Base-by-base conservation (phyloP, 495 filamentous ascomycete genomes). In the Friedmanniomyces endolithicus region DNA sequence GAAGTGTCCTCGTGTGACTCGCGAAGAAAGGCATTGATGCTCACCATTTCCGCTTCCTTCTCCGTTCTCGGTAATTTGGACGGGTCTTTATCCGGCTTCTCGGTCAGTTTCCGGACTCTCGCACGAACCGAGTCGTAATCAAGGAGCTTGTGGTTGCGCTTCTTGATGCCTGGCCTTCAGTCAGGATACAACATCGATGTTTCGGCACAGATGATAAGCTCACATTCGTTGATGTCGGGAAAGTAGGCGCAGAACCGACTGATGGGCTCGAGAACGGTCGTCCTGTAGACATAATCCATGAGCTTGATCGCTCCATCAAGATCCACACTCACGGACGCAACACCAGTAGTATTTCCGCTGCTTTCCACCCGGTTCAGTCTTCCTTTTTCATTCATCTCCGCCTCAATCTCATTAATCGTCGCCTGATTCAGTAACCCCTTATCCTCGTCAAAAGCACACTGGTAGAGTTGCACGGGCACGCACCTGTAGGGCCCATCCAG, bases 51-150 rank as follows among this genome's bases (percentile, higher is more conserved):
- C 65, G 86, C 78, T 68, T 98, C 92, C 68, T 90, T 90, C 70
- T 98, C 92, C 2, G 88, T 84, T 44, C 89, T 83, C 0, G 92
- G 92, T 19, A 98, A 80, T 71, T 97, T 96, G 24, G 86, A 87
- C 20, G 85, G 85, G 65, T 98, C 92, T 75, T 98, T 98, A 75
- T 98, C 92, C 39, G 92, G 92, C 74, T 97, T 97, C 71, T 98
- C 94, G 58, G 86, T 87, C 6, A 98, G 78, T 69, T 88, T 90
- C 77, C 95, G 95, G 55, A 97, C 92, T 66, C 90, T 90, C 45
- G 90, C 87, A 44, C 92, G 86, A 71, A 95, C 85, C 29, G 88
- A 80, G 70, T 98, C 92, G 75, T 96, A 98, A 71, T 98, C 92
- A 62, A 96, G 85, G 45, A 96, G 82, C 64, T 98, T 98, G 78